phyloP scores from a whole-genome alignment of 768 basidiomycete genomes.

The Tulasnella sp. region DNA sequence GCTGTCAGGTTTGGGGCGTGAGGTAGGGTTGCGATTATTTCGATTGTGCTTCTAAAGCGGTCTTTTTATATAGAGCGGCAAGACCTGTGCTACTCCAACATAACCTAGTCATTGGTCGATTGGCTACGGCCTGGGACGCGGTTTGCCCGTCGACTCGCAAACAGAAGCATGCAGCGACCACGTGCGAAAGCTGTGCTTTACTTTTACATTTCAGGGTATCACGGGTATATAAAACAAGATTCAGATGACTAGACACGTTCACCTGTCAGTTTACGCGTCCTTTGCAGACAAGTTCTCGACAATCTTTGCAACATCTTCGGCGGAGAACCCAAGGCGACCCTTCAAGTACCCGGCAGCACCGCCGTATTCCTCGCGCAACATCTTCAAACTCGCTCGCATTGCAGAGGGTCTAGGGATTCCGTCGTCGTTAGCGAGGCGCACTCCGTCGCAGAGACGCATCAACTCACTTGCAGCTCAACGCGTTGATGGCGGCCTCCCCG shows the following conservation, averaged over 20 bases:
- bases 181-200: too few relatives aligned
- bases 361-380: conserved; percentile 66
- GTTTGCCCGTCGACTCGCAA: too few relatives aligned
- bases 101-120: too few relatives aligned
- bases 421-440: background rate
- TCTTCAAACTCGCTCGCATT: conserved; percentile 69
- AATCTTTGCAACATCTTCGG: conserved; percentile 52
- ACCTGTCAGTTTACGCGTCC: background rate
- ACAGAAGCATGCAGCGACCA: too few relatives aligned
- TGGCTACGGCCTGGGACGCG: too few relatives aligned
- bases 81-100: too few relatives aligned
- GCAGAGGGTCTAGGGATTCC: conserved; percentile 60
- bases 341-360: conserved; percentile 68
- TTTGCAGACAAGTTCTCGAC: background rate
- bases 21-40: too few relatives aligned
- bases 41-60: too few relatives aligned
- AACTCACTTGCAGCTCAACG: conserved; percentile 55
- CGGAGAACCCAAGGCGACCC: conserved; percentile 54
- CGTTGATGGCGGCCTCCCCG: conserved; percentile 75
- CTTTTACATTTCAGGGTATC: background rate
- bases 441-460: background rate
- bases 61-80: too few relatives aligned
- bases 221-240: background rate
- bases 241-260: background rate
- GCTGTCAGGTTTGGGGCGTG: too few relatives aligned